phyloP scores from a whole-genome alignment of 2,329 filamentous ascomycete species.

The Lomentospora prolificans region DNA sequence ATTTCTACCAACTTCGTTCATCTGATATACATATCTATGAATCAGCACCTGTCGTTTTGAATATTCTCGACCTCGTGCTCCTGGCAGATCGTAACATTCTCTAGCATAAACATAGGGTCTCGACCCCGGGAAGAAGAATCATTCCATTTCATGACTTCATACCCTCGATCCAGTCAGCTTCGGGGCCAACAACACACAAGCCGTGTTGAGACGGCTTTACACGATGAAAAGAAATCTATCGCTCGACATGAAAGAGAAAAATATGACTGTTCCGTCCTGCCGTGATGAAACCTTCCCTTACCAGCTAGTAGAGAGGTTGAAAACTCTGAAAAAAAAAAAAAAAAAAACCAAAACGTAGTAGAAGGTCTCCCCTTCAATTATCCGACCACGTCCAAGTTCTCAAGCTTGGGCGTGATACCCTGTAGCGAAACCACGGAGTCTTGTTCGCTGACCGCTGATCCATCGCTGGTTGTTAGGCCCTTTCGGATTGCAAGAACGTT shows the following conservation, averaged over 20 bases:
- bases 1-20: too few species aligned
- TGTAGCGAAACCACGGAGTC: too few species aligned
- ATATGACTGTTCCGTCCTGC: neutral
- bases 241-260: neutral
- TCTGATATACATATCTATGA: too few species aligned
- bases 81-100: too few species aligned
- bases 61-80: too few species aligned
- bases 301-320: neutral
- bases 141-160: neutral
- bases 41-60: too few species aligned
- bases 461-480: constrained; percentile 58
- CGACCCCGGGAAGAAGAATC: neutral
- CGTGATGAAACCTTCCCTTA: neutral
- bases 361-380: neutral
- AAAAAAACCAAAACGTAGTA: neutral
- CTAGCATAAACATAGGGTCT: too few species aligned
- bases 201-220: neutral
- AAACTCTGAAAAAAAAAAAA: neutral
- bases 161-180: neutral
- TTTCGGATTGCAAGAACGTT: constrained; percentile 88
- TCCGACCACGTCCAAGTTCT: neutral
- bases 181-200: too few species aligned
- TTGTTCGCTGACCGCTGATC: too few species aligned
- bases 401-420: neutral
- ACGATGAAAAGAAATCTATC: neutral